These are phyloP conservation scores for Auriscalpium microsporum DNA, from an alignment of 768 basidiomycete genomes.

Conservation along the genomic window DNA sequence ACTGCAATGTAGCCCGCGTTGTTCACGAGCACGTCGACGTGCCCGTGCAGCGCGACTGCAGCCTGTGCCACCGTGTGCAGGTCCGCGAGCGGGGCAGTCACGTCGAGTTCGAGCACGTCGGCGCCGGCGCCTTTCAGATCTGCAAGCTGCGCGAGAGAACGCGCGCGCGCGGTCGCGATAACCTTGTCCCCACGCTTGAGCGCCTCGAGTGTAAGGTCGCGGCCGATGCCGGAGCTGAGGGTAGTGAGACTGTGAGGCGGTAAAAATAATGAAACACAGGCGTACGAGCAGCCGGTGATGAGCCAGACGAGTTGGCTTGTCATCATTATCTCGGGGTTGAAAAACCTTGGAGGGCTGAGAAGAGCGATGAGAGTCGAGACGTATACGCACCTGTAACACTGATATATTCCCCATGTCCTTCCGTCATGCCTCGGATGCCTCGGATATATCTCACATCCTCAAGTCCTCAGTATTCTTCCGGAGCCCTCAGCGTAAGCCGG, in stretches of 20 bases:
- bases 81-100: constrained; percentile 24
- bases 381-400: too few species aligned
- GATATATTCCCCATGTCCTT: too few species aligned
- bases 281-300: constrained; percentile 23
- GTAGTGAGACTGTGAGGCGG: neutral
- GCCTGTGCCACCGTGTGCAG: constrained; percentile 28
- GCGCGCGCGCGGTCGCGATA: constrained; percentile 26
- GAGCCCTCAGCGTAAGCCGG: too few species aligned
- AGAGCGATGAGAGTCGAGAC: too few species aligned
- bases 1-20: constrained; percentile 29
- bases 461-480: too few species aligned
- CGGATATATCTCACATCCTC: too few species aligned
- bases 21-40: constrained; percentile 39
- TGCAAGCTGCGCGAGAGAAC: constrained; percentile 16
- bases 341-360: neutral
- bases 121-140: constrained; percentile 32
- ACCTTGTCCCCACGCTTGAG: constrained; percentile 25
- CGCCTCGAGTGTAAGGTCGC: constrained; percentile 23
- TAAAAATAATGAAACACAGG: neutral
- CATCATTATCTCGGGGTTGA: neutral
- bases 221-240: constrained; percentile 28
- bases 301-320: constrained; percentile 18
- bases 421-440: too few species aligned
- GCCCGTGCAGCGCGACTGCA: constrained; percentile 30
- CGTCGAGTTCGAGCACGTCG: constrained; percentile 28